Conservation (phyloP, 192 early-diverging fungal species). For the Linnemannia elongata region DNA sequence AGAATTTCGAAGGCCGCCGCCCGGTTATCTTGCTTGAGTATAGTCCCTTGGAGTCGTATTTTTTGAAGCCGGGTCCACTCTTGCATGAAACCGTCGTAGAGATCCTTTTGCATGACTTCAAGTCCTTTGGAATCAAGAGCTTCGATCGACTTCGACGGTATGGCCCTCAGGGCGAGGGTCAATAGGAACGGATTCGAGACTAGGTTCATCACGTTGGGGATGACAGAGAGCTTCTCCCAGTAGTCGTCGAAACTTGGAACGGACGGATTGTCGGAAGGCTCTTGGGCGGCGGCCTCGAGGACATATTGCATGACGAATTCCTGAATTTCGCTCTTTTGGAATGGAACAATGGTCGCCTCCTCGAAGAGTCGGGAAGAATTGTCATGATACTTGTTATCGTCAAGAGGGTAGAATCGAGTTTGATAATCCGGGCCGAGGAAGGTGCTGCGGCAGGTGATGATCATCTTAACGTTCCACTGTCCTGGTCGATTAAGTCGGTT, state of each 20-base stretch:
- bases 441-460: background rate
- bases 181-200: background rate
- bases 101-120: background rate
- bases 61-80: background rate
- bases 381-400: background rate
- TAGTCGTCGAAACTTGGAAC: background rate
- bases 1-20: no score
- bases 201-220: background rate
- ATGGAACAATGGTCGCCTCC: background rate
- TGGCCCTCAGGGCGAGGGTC: background rate
- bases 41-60: background rate
- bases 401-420: background rate
- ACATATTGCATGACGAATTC: background rate
- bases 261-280: background rate
- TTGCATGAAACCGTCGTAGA: background rate
- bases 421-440: background rate
- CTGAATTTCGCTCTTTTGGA: background rate
- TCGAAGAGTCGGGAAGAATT: background rate
- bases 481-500: background rate
- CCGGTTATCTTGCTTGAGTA: no score
- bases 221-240: background rate
- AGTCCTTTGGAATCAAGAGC: background rate
- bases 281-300: no score
- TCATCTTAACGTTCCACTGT: background rate
- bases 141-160: background rate